These are phyloP conservation scores for Acacia concinna DNA, from an alignment of 331 rosid species.

Conservation along the genomic window DNA sequence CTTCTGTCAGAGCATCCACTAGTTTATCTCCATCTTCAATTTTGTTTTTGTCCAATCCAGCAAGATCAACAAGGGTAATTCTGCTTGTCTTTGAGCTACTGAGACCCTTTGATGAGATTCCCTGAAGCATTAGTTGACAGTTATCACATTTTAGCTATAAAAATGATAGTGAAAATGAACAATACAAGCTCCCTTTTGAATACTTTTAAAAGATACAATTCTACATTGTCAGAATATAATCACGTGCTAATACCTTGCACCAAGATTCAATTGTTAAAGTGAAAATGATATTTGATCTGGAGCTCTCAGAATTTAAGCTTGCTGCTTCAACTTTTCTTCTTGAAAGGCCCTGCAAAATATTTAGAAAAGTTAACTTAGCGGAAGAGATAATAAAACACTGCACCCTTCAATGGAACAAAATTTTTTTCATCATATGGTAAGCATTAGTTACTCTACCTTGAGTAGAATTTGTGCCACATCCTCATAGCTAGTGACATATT, in stretches of 20 bases:
- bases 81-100: conserved; percentile 81
- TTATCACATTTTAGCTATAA: conserved; percentile 8
- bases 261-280: conserved; percentile 81
- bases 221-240: background rate
- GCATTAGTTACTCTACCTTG: conserved; percentile 53
- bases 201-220: background rate
- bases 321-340: conserved; percentile 80
- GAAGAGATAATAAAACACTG: conserved; percentile 5
- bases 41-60: conserved; percentile 62
- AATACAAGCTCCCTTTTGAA: background rate
- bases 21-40: conserved; percentile 53
- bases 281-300: conserved; percentile 79
- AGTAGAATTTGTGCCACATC: conserved; percentile 77
- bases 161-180: background rate
- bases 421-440: conserved; percentile 5
- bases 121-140: conserved; percentile 49
- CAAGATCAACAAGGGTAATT: conserved; percentile 87
- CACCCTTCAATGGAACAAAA: background rate
- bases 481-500: conserved; percentile 75
- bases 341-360: conserved; percentile 77
- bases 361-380: conserved; percentile 25
- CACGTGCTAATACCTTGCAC: conserved; percentile 62
- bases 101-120: conserved; percentile 61
- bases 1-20: conserved; percentile 58
- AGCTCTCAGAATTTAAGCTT: conserved; percentile 69